Evolutionary conservation across 1,284 basidiomycete species (phyloP).

Genomic region (Gymnopus androsaceus): DNA sequence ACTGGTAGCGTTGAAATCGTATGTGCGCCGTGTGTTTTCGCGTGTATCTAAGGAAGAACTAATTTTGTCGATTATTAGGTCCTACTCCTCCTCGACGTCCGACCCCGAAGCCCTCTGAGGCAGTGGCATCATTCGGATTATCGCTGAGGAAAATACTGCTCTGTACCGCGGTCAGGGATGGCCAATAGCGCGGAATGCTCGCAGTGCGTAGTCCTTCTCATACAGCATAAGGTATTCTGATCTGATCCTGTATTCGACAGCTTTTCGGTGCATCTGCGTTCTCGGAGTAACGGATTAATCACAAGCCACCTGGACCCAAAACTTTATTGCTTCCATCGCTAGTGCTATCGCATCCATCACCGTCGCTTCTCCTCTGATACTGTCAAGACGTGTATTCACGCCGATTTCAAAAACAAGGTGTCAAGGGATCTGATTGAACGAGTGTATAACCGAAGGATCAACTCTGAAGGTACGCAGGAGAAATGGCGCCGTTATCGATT

Average conservation of each 20-base stretch:
- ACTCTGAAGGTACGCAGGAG: slow-evolving; percentile 76
- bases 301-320: too few relatives aligned
- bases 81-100: slow-evolving; percentile 90
- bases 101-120: slow-evolving; percentile 96
- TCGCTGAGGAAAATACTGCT: slow-evolving; percentile 88
- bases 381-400: slow-evolving; percentile 96
- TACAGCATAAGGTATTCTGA: too few relatives aligned
- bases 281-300: slow-evolving; percentile 90
- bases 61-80: slow-evolving; percentile 60
- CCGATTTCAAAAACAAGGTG: slow-evolving; percentile 95
- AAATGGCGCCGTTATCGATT: slow-evolving; percentile 10
- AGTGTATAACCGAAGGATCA: slow-evolving; percentile 89
- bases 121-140: slow-evolving; percentile 86
- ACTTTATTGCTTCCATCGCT: too few relatives aligned
- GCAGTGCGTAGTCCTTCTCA: slow-evolving; percentile 81
- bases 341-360: slow-evolving; percentile 94
- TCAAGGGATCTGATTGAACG: slow-evolving; percentile 86
- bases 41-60: background rate
- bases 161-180: slow-evolving; percentile 98
- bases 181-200: slow-evolving; percentile 98
- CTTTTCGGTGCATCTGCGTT: slow-evolving; percentile 91
- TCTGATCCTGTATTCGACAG: slow-evolving; percentile 51
- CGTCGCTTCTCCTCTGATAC: slow-evolving; percentile 94
- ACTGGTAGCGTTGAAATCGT: slow-evolving; percentile 98
- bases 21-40: too few relatives aligned